phyloP scores from a whole-genome alignment of 805 yeast genomes.

The Myxozyma mucilagina region DNA sequence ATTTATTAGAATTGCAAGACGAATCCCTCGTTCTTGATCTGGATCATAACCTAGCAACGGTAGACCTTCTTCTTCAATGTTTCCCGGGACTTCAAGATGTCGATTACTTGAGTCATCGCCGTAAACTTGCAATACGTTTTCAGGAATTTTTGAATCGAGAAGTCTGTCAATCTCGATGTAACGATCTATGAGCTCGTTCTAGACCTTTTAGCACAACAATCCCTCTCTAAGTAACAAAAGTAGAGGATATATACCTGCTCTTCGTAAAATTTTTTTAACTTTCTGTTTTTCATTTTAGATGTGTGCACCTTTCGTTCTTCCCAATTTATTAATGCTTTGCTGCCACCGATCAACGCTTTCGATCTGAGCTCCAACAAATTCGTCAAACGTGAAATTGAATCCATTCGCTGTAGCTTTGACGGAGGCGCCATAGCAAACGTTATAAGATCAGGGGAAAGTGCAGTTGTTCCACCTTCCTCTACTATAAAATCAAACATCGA shows the following conservation, averaged over 20 bases:
- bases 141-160: conserved; percentile 69
- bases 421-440: conserved; percentile 31
- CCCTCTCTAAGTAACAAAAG: conserved; percentile 34
- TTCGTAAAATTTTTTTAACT: conserved; percentile 51
- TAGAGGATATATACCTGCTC: conserved; percentile 47
- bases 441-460: conserved; percentile 25
- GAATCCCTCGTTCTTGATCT: conserved; percentile 47
- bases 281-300: conserved; percentile 34
- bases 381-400: conserved; percentile 31
- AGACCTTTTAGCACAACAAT: conserved; percentile 37
- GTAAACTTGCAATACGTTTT: conserved; percentile 65
- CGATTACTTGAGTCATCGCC: conserved; percentile 42
- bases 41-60: conserved; percentile 50
- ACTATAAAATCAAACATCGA: conserved; percentile 26
- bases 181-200: conserved; percentile 60
- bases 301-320: conserved; percentile 31
- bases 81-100: conserved; percentile 54
- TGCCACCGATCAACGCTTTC: conserved; percentile 48
- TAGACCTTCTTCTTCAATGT: conserved; percentile 58
- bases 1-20: conserved; percentile 63
- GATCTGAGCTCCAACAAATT: conserved; percentile 50
- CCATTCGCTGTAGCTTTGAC: conserved; percentile 27
- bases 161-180: conserved; percentile 62
- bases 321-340: conserved; percentile 49
- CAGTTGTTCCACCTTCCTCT: conserved; percentile 22